These are phyloP conservation scores for Leccinum barrowsii DNA, from an alignment of 768 basidiomycete species.

Conservation along the genomic window DNA sequence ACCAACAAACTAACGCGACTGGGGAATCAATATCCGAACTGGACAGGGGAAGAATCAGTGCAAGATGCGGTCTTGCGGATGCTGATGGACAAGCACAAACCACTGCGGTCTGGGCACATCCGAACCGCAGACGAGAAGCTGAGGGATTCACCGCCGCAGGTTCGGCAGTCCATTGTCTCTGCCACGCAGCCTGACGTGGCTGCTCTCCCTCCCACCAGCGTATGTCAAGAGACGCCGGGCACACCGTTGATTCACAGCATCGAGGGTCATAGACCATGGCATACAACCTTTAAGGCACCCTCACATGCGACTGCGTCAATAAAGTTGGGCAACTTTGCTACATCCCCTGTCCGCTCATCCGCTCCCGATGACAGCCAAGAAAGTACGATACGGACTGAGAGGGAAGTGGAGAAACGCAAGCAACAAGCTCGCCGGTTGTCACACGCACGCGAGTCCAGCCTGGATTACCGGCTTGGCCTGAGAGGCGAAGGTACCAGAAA, in stretches of 20 bases:
- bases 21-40: conserved; percentile 56
- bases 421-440: conserved; percentile 54
- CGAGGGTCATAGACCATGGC: conserved; percentile 64
- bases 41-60: conserved; percentile 74
- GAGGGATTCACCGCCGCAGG: conserved; percentile 43
- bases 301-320: conserved; percentile 51
- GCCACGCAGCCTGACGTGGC: background rate
- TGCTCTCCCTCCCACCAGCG: conserved; percentile 1
- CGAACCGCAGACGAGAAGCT: conserved; percentile 65
- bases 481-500: conserved; percentile 20
- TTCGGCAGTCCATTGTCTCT: conserved; percentile 21
- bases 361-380: conserved; percentile 33
- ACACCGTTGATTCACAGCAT: conserved; percentile 53
- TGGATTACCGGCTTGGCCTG: conserved; percentile 74
- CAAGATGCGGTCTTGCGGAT: conserved; percentile 75
- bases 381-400: conserved; percentile 40
- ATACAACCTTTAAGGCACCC: conserved; percentile 62
- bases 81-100: conserved; percentile 86
- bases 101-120: conserved; percentile 59
- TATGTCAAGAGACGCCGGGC: conserved; percentile 26
- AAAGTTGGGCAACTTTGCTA: conserved; percentile 47
- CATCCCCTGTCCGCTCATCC: conserved; percentile 13
- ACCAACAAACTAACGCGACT: conserved; percentile 26
- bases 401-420: conserved; percentile 49
- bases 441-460: conserved; percentile 63